These are phyloP conservation scores for maize (Zea mays) DNA, from an alignment of 176 grass and related monocot genomes.

Conservation along the genomic window DNA sequence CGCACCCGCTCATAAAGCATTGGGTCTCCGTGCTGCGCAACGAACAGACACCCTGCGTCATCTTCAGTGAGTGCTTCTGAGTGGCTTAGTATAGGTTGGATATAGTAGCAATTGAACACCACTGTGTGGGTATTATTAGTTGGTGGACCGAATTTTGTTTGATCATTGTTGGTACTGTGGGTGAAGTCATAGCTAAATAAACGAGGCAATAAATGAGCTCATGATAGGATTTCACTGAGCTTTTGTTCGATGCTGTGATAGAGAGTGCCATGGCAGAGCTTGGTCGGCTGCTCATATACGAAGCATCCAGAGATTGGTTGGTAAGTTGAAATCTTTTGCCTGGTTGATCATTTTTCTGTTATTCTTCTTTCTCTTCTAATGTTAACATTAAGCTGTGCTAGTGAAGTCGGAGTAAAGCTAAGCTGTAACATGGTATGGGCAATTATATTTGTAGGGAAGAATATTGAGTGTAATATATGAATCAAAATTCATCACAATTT, in stretches of 20 bases:
- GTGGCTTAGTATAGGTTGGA: neutral
- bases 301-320: constrained; percentile 95
- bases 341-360: neutral
- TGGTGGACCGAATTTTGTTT: neutral
- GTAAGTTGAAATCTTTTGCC: constrained; percentile 60
- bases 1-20: constrained; percentile 96
- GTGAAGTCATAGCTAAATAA: neutral
- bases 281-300: constrained; percentile 89
- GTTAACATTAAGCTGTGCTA: constrained; percentile 11
- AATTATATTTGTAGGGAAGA: constrained; percentile 3
- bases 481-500: neutral
- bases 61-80: constrained; percentile 78
- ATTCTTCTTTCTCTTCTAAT: constrained; percentile 7
- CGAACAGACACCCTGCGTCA: constrained; percentile 82
- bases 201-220: neutral
- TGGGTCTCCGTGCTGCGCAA: constrained; percentile 97
- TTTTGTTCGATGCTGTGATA: constrained; percentile 44
- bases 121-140: neutral
- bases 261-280: constrained; percentile 94
- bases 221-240: constrained; percentile 3
- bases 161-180: neutral
- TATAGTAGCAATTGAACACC: constrained; percentile 4
- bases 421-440: constrained; percentile 15
- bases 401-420: neutral
- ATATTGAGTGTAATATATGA: neutral